Evolutionary conservation across 164 flowering plant genomes (phyloP), one percentile per base, ranked within the genome.

Genomic region (Chimonanthus praecox): DNA sequence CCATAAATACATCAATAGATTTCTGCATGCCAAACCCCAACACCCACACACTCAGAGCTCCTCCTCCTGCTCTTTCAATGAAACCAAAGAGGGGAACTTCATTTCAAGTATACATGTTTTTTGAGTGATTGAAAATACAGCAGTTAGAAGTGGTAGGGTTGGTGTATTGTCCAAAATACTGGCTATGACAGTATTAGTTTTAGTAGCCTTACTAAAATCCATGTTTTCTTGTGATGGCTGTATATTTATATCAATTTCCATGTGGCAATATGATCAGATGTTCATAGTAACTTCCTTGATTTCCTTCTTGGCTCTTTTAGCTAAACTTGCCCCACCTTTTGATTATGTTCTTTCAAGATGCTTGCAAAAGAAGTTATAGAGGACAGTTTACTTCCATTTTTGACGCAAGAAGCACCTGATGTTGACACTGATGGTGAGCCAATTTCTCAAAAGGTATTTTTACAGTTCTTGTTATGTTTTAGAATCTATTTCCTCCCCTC

Each of bases 301-400:
- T 54, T 11, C 16, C 16, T 54, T 54, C 16, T 11, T 54, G 60
- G 16, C 16, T 54, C 60, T 3, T 9, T 54, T n/a, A 50, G 44
- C 71, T 69, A 11, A 69, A 20, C 9, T 51, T 51, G 15, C 33
- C 33, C 33, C 2, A 21, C 47, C 62, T 64, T 54, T 64, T 64
- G 47, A 45, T 73, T 77, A 65, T 73, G 58, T 16, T 71, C 13
- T 69, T 65, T 76, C 47, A 64, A 94, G 99, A 95, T 95, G 96
- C 94, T 95, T 76, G 97, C 99, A n/a, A 93, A 77, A 82, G 94
- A 88, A 84, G 83, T 95, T 54, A 72, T 95, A 68, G 97, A 92
- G 81, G 97, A 90, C 68, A 85, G 88, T 72, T 74, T 93, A 73
- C 88, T 92, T 78, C 72, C 97, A 21, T 84, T 86, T 79, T 72